Conservation (phyloP, 306 rosid genomes). For the Cicer judaicum region DNA sequence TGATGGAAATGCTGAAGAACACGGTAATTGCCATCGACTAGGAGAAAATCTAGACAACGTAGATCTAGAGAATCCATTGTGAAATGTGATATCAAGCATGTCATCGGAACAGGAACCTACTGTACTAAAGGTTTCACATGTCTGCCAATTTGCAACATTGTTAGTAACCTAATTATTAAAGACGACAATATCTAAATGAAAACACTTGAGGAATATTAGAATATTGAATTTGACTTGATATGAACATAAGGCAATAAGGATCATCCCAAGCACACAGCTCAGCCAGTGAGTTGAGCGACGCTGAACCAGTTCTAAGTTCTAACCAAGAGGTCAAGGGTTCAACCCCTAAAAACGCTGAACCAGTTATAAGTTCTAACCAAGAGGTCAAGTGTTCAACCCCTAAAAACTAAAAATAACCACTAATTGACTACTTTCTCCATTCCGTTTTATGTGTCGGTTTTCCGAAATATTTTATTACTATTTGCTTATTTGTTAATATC, state of each 20-base stretch:
- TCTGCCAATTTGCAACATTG: conserved; percentile 56
- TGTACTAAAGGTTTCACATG: conserved; percentile 59
- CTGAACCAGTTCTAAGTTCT: neutral
- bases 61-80: conserved; percentile 59
- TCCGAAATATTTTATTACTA: too few species aligned
- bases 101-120: conserved; percentile 62
- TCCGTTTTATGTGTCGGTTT: too few species aligned
- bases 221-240: conserved; percentile 5
- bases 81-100: conserved; percentile 52
- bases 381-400: neutral
- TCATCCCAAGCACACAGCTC: conserved; percentile 3
- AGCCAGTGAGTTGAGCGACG: neutral
- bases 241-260: conserved; percentile 1
- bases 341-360: neutral
- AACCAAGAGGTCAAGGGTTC: neutral
- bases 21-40: conserved; percentile 59
- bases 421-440: neutral
- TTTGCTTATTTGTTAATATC: too few species aligned
- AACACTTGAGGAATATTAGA: conserved; percentile 29
- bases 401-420: neutral
- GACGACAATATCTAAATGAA: conserved; percentile 9
- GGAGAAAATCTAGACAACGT: conserved; percentile 53
- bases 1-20: conserved; percentile 63
- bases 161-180: conserved; percentile 40
- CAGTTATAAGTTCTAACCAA: neutral